phyloP scores from a whole-genome alignment of 768 basidiomycete species.

The Flagelloscypha sp. region DNA sequence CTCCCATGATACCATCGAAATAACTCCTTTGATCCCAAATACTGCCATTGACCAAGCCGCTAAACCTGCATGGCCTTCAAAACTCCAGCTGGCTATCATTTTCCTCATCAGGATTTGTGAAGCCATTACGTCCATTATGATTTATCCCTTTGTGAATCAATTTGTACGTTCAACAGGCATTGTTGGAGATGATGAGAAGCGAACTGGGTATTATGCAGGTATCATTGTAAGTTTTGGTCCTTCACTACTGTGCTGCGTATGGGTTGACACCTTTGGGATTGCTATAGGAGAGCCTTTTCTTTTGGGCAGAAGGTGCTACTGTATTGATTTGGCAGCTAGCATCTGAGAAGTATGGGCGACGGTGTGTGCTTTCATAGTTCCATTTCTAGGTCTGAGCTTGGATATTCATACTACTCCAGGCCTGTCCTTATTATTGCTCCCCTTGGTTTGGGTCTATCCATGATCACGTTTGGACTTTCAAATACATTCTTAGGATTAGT shows the following conservation, averaged over 20 bases:
- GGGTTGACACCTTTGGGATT: neutral
- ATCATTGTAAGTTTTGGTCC: conserved; percentile 10
- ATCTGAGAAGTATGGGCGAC: conserved; percentile 16
- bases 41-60: too few relatives aligned
- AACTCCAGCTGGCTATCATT: conserved; percentile 23
- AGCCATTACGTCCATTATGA: conserved; percentile 28
- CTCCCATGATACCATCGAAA: too few relatives aligned
- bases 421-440: conserved; percentile 38
- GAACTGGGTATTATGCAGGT: conserved; percentile 15
- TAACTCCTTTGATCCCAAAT: too few relatives aligned
- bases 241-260: neutral
- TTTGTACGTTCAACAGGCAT: conserved; percentile 20
- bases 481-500: conserved; percentile 27
- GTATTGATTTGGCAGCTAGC: conserved; percentile 19
- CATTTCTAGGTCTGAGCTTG: too few relatives aligned
- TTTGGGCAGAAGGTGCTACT: conserved; percentile 16
- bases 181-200: conserved; percentile 12
- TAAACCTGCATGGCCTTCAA: too few relatives aligned
- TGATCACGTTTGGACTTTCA: conserved; percentile 35
- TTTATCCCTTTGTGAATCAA: conserved; percentile 32
- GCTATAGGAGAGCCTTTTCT: conserved; percentile 22
- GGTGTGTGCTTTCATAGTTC: too few relatives aligned
- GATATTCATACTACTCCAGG: conserved; percentile 25
- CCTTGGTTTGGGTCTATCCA: conserved; percentile 29
- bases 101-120: conserved; percentile 25